These are phyloP conservation scores for Beauveria sp. DNA, from an alignment of 2,329 filamentous ascomycete species.

Conservation along the genomic window DNA sequence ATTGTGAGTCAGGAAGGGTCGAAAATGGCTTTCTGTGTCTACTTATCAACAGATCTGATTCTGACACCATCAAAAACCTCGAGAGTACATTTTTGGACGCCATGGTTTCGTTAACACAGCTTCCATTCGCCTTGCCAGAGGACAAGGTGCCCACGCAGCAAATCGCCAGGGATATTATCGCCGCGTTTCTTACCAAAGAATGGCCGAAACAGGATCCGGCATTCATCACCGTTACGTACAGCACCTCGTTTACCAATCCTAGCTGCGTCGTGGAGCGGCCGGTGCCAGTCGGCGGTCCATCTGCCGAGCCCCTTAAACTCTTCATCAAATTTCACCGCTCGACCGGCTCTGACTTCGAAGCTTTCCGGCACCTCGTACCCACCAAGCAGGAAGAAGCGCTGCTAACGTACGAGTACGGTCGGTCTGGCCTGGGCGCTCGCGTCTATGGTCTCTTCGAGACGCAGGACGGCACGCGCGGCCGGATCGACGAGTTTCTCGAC, in stretches of 20 bases:
- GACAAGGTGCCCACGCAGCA: slow-evolving; percentile 11
- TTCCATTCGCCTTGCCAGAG: slow-evolving; percentile 10
- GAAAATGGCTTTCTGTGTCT: not conserved
- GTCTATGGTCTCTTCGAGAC: slow-evolving; percentile 16
- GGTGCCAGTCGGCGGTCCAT: not conserved
- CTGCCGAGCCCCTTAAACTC: slow-evolving; percentile 13
- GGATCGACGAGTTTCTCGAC: slow-evolving; percentile 16
- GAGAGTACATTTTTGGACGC: not conserved
- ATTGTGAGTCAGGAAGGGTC: not conserved
- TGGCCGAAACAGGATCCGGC: slow-evolving; percentile 12
- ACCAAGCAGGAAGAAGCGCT: slow-evolving; percentile 14
- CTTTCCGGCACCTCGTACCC: slow-evolving; percentile 12
- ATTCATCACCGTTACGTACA: slow-evolving; percentile 7
- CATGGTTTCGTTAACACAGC: not conserved
- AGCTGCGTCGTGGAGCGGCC: slow-evolving; percentile 12
- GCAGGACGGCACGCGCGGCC: slow-evolving; percentile 12
- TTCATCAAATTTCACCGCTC: slow-evolving; percentile 16
- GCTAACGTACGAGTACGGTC: slow-evolving; percentile 11
- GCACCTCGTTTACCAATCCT: slow-evolving; percentile 12
- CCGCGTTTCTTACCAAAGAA: slow-evolving; percentile 13
- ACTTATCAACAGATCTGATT: not conserved
- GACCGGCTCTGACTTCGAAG: not conserved
- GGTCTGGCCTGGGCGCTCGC: slow-evolving; percentile 12
- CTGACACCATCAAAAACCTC: not conserved
- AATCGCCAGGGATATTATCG: slow-evolving; percentile 11